Evolutionary conservation across 2,329 filamentous ascomycete genomes (phyloP).

Genomic region (Talaromyces sp.): DNA sequence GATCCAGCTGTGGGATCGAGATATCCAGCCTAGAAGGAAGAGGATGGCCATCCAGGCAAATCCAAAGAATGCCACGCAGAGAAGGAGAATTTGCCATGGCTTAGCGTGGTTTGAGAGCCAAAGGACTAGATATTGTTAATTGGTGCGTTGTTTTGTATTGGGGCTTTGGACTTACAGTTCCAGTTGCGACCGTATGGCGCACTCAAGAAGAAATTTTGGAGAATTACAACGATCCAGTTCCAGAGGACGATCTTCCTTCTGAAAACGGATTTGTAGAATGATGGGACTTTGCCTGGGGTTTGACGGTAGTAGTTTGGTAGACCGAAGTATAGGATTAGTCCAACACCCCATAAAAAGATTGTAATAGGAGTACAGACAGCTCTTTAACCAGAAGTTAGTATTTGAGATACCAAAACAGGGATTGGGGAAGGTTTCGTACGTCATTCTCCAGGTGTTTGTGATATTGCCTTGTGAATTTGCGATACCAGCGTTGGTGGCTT

Average conservation of each 20-base stretch:
- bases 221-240: constrained; percentile 66
- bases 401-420: too few species aligned
- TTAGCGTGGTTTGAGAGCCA: constrained; percentile 61
- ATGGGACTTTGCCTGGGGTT: constrained; percentile 64
- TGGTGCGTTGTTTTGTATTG: neutral
- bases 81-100: constrained; percentile 59
- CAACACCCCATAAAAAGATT: constrained; percentile 59
- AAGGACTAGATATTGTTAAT: constrained; percentile 45
- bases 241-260: constrained; percentile 67
- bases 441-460: constrained; percentile 50
- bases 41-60: constrained; percentile 57
- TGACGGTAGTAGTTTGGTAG: constrained; percentile 69
- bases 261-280: constrained; percentile 65
- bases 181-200: constrained; percentile 69
- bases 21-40: constrained; percentile 57
- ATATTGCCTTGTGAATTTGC: constrained; percentile 39
- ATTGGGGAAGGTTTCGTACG: constrained; percentile 29
- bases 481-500: constrained; percentile 46
- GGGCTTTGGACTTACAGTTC: constrained; percentile 49
- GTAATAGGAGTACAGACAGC: constrained; percentile 63
- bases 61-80: constrained; percentile 54
- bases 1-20: constrained; percentile 66
- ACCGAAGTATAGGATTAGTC: constrained; percentile 60
- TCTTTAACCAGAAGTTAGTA: constrained; percentile 32
- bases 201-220: constrained; percentile 70